Conservation (phyloP, 2,329 filamentous ascomycete genomes). For the Fusarium marasasianum region DNA sequence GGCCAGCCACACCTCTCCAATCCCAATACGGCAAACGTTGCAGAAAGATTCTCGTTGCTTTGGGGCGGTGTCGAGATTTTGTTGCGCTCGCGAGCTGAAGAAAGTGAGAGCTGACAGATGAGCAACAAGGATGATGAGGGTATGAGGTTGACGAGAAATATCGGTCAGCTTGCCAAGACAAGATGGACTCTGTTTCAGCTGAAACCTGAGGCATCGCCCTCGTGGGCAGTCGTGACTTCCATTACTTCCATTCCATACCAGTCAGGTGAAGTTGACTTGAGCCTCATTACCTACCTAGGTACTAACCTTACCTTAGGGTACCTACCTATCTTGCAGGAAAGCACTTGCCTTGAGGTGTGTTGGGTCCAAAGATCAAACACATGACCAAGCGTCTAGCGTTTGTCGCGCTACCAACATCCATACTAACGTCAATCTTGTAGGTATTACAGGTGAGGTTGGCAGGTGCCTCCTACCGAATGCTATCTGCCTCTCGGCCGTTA, state of each 20-base stretch:
- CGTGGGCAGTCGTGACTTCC: background rate
- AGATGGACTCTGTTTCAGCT: slow-evolving; percentile 8
- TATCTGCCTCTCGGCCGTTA: background rate
- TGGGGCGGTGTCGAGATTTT: slow-evolving; percentile 16
- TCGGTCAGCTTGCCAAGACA: slow-evolving; percentile 11
- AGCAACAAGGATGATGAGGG: slow-evolving; percentile 14
- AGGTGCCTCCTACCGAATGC: background rate
- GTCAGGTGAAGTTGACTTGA: background rate
- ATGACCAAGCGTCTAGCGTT: slow-evolving; percentile 30
- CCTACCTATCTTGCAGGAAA: background rate
- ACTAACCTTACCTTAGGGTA: background rate
- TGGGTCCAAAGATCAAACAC: background rate
- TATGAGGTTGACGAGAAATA: slow-evolving; percentile 11
- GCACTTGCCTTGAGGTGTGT: background rate
- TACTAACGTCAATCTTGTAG: background rate
- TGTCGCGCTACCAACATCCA: slow-evolving; percentile 24
- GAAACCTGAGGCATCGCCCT: slow-evolving; percentile 16
- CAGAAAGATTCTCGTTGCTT: slow-evolving; percentile 31
- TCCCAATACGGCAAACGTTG: slow-evolving; percentile 32
- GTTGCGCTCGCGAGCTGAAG: slow-evolving; percentile 5
- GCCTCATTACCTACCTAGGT: background rate
- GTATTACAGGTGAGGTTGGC: background rate
- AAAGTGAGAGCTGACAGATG: slow-evolving; percentile 28
- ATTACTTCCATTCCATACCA: slow-evolving; percentile 4
- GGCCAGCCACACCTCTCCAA: slow-evolving; percentile 28